Evolutionary conservation across 148 eudicot genomes (phyloP).

Genomic region (Fallopia convolvulus): DNA sequence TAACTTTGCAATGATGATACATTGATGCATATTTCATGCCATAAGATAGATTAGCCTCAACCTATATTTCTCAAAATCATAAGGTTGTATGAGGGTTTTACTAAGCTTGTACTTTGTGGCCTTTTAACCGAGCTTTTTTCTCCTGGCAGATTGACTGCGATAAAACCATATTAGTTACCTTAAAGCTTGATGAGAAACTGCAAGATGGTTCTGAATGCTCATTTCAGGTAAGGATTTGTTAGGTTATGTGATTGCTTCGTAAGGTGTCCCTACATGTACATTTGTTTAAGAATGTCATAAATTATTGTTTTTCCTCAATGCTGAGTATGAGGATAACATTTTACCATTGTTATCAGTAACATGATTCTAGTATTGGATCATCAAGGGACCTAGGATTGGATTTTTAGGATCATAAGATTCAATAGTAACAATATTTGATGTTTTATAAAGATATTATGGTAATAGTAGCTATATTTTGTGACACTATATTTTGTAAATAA

Average conservation of each 20-base stretch:
- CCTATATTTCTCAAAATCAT: background rate
- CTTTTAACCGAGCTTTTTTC: background rate
- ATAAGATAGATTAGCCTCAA: background rate
- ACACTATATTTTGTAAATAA: background rate
- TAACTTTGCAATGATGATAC: background rate
- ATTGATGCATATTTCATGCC: background rate
- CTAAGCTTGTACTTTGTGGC: background rate
- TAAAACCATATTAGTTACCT: slow-evolving; percentile 90
- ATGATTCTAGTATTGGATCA: background rate
- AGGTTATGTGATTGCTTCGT: background rate
- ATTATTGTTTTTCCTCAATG: background rate
- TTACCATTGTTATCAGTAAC: background rate
- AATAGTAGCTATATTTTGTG: background rate
- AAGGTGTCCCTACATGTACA: background rate
- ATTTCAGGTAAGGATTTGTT: slow-evolving; percentile 55
- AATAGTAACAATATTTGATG: background rate
- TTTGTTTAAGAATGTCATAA: background rate
- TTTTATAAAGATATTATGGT: background rate
- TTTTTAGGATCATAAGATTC: background rate
- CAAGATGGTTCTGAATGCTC: slow-evolving; percentile 88
- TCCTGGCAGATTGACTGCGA: slow-evolving; percentile 88
- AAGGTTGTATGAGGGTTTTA: background rate
- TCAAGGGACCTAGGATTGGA: background rate
- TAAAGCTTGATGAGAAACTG: slow-evolving; percentile 90
- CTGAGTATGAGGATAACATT: background rate